Base-by-base conservation (phyloP, 192 early-diverging fungal genomes). In the Pilaira anomala region DNA sequence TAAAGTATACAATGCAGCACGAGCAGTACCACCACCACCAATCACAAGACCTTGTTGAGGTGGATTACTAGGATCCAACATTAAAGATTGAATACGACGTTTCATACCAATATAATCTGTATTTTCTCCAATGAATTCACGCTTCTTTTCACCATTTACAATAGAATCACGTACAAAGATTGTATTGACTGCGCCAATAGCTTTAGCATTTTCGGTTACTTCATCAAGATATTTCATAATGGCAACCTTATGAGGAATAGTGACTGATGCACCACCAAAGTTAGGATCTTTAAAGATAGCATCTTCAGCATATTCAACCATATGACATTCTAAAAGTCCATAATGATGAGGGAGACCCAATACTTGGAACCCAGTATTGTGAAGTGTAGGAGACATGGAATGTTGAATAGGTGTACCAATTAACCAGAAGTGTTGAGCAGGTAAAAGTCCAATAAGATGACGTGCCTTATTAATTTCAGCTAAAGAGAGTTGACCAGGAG, bases 101-200 rank as follows among this genome's bases (percentile, higher is more conserved):
- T 77, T 77, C 51, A 99, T 97, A 30, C 97, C 97, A 18, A 96
- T 60, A 80, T 91, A 98, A 68, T 99, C 97, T 14, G 97, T 99
- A 74, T 99, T 99, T 62, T 96, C 94, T 18, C 97, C 97, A 26
- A 85, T 48, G 3, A 96, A 71, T 41, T 63, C 45, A 12, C 74
- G 68, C 16, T 74, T 66, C 36, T 60, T 48, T 19, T 68, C 48
- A 26, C 68, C 68, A 46, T 73, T 67, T 9, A 68, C 71, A 8
- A 63, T 48, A 5, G 69, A 42, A 45, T 62, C 52, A 24, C 65
- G 62, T 4, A 78, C 76, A 48, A 85, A 74, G 16, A 99, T 68
- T 0, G 97, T 98, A 71, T 99, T 99, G 54, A 97, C 90, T 0
- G 96, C 94, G n/a, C 97, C 96, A 73, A 99, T 97, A 21, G 71